These are phyloP conservation scores for Hypoxylon sp. DNA, from an alignment of 2,329 filamentous ascomycete species.

Conservation along the genomic window DNA sequence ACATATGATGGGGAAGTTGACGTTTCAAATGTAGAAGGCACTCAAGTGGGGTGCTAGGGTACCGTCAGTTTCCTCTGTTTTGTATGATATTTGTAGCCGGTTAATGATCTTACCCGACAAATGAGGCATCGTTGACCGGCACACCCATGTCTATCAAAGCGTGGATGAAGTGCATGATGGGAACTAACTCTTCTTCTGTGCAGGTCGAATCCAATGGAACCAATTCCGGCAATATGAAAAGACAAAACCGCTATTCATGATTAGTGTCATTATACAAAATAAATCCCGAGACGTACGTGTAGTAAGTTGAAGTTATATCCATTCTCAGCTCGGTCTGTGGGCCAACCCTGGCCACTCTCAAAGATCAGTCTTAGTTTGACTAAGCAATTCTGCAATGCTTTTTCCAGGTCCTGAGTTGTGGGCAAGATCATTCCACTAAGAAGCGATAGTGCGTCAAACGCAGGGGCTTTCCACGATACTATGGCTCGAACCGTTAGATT, in stretches of 20 bases:
- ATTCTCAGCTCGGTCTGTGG: background rate
- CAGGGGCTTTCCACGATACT: too few species aligned
- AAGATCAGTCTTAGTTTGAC: background rate
- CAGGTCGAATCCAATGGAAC: too few species aligned
- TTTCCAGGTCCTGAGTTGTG: too few species aligned
- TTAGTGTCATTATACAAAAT: background rate
- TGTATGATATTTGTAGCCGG: background rate
- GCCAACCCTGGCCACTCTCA: background rate
- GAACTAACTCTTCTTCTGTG: background rate
- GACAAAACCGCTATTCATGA: background rate
- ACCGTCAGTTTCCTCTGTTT: background rate
- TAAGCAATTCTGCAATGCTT: background rate
- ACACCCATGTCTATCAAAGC: background rate
- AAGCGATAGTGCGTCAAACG: too few species aligned
- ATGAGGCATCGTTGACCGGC: background rate
- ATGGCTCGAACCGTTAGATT: too few species aligned
- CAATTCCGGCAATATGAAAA: background rate
- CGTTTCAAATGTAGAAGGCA: background rate
- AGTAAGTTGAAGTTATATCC: background rate
- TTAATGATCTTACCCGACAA: background rate
- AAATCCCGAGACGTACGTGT: background rate
- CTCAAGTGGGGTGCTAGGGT: background rate
- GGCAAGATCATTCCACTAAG: too few species aligned
- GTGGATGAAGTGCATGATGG: background rate
- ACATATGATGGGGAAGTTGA: background rate